Evolutionary conservation across 2,329 filamentous ascomycete genomes (phyloP).

Genomic region (Diaporthe sp.): DNA sequence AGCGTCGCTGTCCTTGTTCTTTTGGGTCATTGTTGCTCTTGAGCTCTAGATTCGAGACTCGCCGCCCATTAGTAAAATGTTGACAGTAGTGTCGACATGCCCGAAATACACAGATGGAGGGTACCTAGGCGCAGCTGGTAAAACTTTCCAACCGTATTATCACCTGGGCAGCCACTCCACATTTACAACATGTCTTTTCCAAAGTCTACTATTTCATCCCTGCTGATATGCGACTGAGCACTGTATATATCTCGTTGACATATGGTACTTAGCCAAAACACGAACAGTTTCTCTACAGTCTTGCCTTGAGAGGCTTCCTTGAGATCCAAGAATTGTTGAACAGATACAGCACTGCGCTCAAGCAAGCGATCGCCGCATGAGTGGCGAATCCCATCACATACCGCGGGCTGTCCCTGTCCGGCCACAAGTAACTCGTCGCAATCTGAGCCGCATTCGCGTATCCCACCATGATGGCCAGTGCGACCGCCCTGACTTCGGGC

Average conservation of each 20-base stretch:
- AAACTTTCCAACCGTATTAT: too few relatives aligned
- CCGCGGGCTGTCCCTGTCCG: neutral
- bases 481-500: neutral
- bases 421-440: conserved; percentile 13
- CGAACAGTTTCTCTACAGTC: neutral
- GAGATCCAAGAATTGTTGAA: neutral
- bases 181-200: neutral
- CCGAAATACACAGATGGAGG: neutral
- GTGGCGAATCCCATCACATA: conserved; percentile 6
- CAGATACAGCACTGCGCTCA: neutral
- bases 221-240: neutral
- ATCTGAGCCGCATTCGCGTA: conserved; percentile 10
- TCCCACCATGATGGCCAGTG: neutral
- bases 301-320: conserved; percentile 8
- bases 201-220: neutral
- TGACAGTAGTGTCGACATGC: neutral
- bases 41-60: neutral
- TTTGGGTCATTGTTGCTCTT: neutral
- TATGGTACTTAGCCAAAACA: neutral
- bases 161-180: neutral
- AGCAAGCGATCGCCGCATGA: conserved; percentile 1
- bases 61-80: too few relatives aligned
- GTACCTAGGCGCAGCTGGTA: too few relatives aligned
- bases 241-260: neutral
- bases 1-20: neutral